A percentile compares a stretch with the other conserved stretches of the same genome.
Conservation (phyloP, 163 green algal species). For the Chlamydomonas reinhardtii region DNA sequence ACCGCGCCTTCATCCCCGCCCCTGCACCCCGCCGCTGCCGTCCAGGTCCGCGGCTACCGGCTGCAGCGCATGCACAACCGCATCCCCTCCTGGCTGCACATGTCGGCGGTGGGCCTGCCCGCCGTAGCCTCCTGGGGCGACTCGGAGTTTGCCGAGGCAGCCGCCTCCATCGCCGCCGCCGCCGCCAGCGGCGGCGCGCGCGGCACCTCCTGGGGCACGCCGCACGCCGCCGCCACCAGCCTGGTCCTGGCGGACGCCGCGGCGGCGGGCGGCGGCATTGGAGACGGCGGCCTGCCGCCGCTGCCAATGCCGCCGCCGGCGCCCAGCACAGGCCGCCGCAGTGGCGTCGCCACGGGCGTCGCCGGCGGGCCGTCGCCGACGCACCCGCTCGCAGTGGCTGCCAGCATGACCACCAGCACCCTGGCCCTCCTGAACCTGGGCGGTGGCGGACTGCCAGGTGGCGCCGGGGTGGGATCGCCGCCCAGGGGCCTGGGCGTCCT, state of each 20-base stretch:
- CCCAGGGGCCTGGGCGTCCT: background rate
- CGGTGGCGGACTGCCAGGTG: no score
- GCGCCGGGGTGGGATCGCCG: background rate
- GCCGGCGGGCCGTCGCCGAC: constrained; percentile 8
- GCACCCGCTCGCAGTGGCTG: constrained; percentile 36
- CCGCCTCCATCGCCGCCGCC: background rate
- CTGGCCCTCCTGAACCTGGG: constrained; percentile 42
- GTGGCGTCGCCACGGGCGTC: background rate
- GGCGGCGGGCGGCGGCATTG: background rate
- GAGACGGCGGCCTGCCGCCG: background rate
- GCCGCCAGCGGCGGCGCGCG: background rate
- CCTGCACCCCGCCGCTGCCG: no score
- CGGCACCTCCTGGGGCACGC: constrained; percentile 13
- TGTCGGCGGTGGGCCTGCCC: constrained; percentile 54
- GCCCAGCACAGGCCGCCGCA: background rate
- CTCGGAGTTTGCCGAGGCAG: constrained; percentile 28
- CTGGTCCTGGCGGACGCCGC: background rate
- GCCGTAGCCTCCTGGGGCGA: constrained; percentile 53
- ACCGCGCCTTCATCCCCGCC: no score
- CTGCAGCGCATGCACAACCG: constrained; percentile 47
- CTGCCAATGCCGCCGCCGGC: constrained; percentile 4
- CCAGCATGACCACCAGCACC: constrained; percentile 29
- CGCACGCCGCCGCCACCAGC: background rate
- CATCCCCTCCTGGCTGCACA: constrained; percentile 62
- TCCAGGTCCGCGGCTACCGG: constrained; percentile 42